These are phyloP conservation scores for Ceratobasidium sp. DNA, from an alignment of 1,284 basidiomycete genomes.

Conservation along the genomic window DNA sequence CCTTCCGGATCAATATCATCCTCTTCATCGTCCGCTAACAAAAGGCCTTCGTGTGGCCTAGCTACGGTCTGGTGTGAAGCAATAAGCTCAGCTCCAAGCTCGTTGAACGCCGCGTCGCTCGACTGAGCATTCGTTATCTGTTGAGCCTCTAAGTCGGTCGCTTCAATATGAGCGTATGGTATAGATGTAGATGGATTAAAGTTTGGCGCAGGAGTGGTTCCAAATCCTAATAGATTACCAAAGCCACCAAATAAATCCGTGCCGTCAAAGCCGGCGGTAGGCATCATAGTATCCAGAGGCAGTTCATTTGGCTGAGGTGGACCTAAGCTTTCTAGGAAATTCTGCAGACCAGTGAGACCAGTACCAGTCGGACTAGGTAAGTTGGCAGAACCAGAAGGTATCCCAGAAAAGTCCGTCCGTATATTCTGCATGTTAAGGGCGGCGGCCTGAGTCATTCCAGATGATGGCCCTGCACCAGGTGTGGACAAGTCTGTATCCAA, in stretches of 20 bases:
- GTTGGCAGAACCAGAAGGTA: constrained; percentile 13
- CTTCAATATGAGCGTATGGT: constrained; percentile 38
- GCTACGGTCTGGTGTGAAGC: constrained; percentile 37
- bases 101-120: constrained; percentile 40
- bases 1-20: constrained; percentile 44
- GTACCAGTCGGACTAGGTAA: constrained; percentile 36
- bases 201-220: constrained; percentile 17
- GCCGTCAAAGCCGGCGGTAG: constrained; percentile 11
- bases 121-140: not conserved
- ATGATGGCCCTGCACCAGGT: constrained; percentile 29
- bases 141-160: constrained; percentile 26
- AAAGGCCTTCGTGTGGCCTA: constrained; percentile 39
- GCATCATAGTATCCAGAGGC: constrained; percentile 29
- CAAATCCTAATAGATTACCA: constrained; percentile 31
- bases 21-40: constrained; percentile 42
- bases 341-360: constrained; percentile 41
- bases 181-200: constrained; percentile 11
- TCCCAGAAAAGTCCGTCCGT: constrained; percentile 18
- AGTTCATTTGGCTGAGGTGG: constrained; percentile 22
- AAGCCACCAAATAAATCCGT: constrained; percentile 37
- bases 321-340: constrained; percentile 39
- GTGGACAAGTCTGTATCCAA: constrained; percentile 33
- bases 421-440: constrained; percentile 14
- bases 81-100: constrained; percentile 43
- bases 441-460: constrained; percentile 5